Conservation (phyloP, 2,329 filamentous ascomycete genomes). For the Alternaria alternata region DNA sequence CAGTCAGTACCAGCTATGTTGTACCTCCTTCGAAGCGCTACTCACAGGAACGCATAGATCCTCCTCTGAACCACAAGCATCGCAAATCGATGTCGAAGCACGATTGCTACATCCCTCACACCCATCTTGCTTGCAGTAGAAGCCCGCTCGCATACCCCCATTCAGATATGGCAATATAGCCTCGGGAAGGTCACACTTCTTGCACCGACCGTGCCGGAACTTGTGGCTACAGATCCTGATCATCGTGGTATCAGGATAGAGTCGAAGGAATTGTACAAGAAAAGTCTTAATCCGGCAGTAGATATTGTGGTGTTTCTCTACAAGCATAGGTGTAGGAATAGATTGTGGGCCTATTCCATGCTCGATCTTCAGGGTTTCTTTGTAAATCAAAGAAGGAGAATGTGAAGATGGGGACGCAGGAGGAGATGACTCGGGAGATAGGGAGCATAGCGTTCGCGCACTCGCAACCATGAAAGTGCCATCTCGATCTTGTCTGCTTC, state of each 20-base stretch:
- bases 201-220: not conserved
- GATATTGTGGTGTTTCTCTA: conserved; percentile 3
- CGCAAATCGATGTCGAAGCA: not conserved
- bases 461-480: conserved; percentile 1
- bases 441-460: conserved; percentile 1
- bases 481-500: not conserved
- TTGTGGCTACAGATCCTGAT: conserved; percentile 1
- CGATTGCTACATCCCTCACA: not conserved
- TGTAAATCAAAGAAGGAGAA: not conserved
- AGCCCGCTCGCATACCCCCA: not conserved
- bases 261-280: not conserved
- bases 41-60: not conserved
- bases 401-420: not conserved
- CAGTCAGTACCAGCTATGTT: not conserved
- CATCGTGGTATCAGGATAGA: not conserved
- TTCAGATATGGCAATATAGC: not conserved
- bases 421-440: not conserved
- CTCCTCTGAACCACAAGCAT: not conserved
- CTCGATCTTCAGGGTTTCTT: not conserved
- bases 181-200: conserved; percentile 1
- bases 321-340: not conserved
- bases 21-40: not conserved
- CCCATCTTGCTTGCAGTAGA: not conserved
- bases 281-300: conserved; percentile 7
- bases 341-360: not conserved